Percentiles rank a stretch among this genome's conserved stretches.
Conservation (phyloP, 441 rosid genomes). For the Daphne laureola region DNA sequence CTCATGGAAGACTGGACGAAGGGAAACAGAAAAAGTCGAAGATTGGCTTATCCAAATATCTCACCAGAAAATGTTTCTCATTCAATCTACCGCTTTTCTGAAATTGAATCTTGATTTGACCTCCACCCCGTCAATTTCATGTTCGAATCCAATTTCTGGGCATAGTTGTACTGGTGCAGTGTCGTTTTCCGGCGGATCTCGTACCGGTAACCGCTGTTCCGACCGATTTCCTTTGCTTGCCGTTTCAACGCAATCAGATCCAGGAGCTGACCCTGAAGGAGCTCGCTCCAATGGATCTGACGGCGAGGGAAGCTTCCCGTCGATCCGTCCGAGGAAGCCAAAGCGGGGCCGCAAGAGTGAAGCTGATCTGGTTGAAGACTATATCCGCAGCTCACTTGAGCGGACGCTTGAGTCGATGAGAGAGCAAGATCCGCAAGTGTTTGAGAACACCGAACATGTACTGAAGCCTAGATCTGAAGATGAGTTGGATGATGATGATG, state of each 20-base stretch:
- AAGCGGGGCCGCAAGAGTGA: slow-evolving; percentile 77
- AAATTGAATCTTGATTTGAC: slow-evolving; percentile 7
- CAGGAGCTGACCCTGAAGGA: slow-evolving; percentile 27
- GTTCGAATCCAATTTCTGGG: no score
- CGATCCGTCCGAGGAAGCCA: slow-evolving; percentile 43
- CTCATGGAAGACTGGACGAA: no score
- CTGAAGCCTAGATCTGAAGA: slow-evolving; percentile 39
- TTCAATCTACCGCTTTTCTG: slow-evolving; percentile 22
- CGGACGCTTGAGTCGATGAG: slow-evolving; percentile 54
- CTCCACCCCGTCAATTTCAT: slow-evolving; percentile 10
- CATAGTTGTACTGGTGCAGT: neutral
- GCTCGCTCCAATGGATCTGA: slow-evolving; percentile 12
- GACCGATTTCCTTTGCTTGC: slow-evolving; percentile 24
- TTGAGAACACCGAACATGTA: slow-evolving; percentile 38
- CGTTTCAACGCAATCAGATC: slow-evolving; percentile 34
- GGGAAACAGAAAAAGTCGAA: no score
- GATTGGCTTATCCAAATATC: no score
- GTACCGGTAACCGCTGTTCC: neutral
- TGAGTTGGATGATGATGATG: slow-evolving; percentile 19
- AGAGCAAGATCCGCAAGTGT: slow-evolving; percentile 39
- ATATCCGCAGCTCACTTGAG: slow-evolving; percentile 55
- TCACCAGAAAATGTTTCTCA: slow-evolving; percentile 22
- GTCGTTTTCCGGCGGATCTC: neutral
- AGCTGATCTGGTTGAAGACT: slow-evolving; percentile 77
- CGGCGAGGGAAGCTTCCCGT: slow-evolving; percentile 25